These are phyloP conservation scores for Fusarium sambucinum DNA, from an alignment of 2,329 filamentous ascomycete genomes.

Conservation along the genomic window DNA sequence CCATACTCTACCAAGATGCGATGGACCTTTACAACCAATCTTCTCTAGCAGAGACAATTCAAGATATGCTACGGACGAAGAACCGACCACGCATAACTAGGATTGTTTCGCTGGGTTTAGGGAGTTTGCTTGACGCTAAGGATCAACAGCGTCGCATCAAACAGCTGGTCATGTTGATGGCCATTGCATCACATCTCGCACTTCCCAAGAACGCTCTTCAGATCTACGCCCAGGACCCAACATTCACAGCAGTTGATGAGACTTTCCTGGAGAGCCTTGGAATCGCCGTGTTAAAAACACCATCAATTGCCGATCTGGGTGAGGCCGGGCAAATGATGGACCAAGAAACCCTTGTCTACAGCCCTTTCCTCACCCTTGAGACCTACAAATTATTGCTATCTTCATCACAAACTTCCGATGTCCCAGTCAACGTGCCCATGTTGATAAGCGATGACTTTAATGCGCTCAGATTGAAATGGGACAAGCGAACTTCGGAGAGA, in stretches of 20 bases:
- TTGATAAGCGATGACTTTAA: conserved; percentile 47
- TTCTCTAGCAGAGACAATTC: conserved; percentile 24
- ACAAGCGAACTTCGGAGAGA: conserved; percentile 41
- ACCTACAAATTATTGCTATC: conserved; percentile 38
- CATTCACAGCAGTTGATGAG: conserved; percentile 41
- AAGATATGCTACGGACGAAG: conserved; percentile 39
- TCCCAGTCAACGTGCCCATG: conserved; percentile 20
- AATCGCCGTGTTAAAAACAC: conserved; percentile 35
- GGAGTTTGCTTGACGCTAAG: conserved; percentile 38
- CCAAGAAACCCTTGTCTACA: conserved; percentile 42
- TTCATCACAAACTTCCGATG: neutral
- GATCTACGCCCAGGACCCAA: conserved; percentile 44
- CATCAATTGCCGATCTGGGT: conserved; percentile 32
- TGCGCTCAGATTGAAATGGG: conserved; percentile 42
- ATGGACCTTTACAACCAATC: conserved; percentile 32
- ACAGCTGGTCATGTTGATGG: conserved; percentile 42
- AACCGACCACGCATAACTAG: conserved; percentile 34
- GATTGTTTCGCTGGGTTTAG: conserved; percentile 39
- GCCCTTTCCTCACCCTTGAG: conserved; percentile 44
- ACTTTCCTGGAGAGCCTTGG: conserved; percentile 35
- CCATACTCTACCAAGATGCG: conserved; percentile 30
- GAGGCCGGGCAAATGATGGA: conserved; percentile 42
- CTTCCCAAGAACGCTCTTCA: neutral
- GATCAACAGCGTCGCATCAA: conserved; percentile 44
- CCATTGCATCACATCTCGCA: conserved; percentile 34